Evolutionary conservation across 2,329 filamentous ascomycete genomes (phyloP), one percentile per base, ranked within the genome.

Genomic region (Verticillium dahliae): DNA sequence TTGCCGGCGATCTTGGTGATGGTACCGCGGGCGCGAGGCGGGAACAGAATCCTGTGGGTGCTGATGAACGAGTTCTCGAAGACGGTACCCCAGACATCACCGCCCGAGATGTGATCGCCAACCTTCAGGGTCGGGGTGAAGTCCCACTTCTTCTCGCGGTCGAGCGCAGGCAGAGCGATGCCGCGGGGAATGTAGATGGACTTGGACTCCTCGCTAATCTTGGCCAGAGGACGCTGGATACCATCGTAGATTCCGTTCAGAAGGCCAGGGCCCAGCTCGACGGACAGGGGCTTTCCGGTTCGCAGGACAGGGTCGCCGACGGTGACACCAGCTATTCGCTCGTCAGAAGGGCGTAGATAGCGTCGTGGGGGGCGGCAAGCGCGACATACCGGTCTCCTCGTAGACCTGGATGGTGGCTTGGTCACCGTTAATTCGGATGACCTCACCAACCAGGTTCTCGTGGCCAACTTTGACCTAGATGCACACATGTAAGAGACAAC

Each of bases 181-280:
- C 95, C 95, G 69, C 95, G 91, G 71, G 95, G 95, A 67, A 99
- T 99, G 78, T 99, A 99, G 77, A 99, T 99, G 77, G 91, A 92
- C 72, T 92, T 81, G 59, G 92, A 87, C 57, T 85, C 78, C 50
- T 89, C 81, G 69, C 91, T 82, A 71, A 99, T 99, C 68, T 86
- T 88, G 78, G 89, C 89, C 70, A 99, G 88, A 58, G 95, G 95
- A 74, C 95, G 89, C 78, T 99, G 95, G 72, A 99, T 99, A 81
- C 95, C 95, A 76, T 99, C 95, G 83, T 98, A 99, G 77, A 99
- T 99, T 68, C 95, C 97, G 80, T 98, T 94, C 85, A 99, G 92
- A 76, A 99, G 82, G 74, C 95, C 95, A 66, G 95, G 95, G 58
- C 95, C 95, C 57, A 99, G 89, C 78, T 99, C 95, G 78, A 99